A percentile compares a stretch with the other conserved stretches of the same genome.
These are phyloP conservation scores for Clarireedia monteithiana DNA, from an alignment of 2,329 filamentous ascomycete species.

Conservation along the genomic window DNA sequence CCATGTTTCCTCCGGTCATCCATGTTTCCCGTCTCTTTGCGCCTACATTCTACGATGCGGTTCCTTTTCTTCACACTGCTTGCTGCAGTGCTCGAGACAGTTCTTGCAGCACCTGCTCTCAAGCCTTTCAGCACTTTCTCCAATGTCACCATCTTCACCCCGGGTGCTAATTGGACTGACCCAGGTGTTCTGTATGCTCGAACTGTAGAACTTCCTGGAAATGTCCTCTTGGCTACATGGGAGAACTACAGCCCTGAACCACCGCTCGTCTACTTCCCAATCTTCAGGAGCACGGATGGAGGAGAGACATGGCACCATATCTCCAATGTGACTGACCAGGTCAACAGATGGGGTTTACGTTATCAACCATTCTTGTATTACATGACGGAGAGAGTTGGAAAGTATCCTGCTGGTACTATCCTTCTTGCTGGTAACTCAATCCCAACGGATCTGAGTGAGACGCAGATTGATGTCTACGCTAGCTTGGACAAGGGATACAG, in stretches of 20 bases:
- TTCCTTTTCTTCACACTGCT: slow-evolving; percentile 13
- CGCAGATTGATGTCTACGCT: slow-evolving; percentile 63
- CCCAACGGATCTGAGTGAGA: slow-evolving; percentile 47
- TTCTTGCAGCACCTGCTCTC: slow-evolving; percentile 14
- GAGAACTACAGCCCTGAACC: slow-evolving; percentile 50
- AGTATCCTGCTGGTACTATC: slow-evolving; percentile 54
- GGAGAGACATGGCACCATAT: slow-evolving; percentile 56
- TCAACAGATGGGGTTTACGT: slow-evolving; percentile 56
- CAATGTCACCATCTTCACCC: slow-evolving; percentile 24
- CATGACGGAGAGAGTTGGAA: slow-evolving; percentile 48
- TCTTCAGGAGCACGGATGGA: slow-evolving; percentile 44
- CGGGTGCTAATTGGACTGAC: slow-evolving; percentile 24
- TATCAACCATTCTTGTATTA: slow-evolving; percentile 65
- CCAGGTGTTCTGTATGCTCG: slow-evolving; percentile 29
- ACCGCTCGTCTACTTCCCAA: slow-evolving; percentile 42
- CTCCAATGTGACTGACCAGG: slow-evolving; percentile 53
- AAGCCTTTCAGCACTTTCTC: slow-evolving; percentile 24
- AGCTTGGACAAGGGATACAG: slow-evolving; percentile 49
- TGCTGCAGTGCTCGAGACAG: slow-evolving; percentile 14
- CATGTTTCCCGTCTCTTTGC: neutral
- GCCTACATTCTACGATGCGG: slow-evolving; percentile 15
- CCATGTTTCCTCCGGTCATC: neutral
- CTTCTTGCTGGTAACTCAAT: slow-evolving; percentile 42
- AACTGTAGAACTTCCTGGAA: slow-evolving; percentile 27
- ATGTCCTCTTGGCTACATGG: slow-evolving; percentile 45